Evolutionary conservation across 1,284 basidiomycete genomes (phyloP).

Genomic region (Cerioporus squamosus): DNA sequence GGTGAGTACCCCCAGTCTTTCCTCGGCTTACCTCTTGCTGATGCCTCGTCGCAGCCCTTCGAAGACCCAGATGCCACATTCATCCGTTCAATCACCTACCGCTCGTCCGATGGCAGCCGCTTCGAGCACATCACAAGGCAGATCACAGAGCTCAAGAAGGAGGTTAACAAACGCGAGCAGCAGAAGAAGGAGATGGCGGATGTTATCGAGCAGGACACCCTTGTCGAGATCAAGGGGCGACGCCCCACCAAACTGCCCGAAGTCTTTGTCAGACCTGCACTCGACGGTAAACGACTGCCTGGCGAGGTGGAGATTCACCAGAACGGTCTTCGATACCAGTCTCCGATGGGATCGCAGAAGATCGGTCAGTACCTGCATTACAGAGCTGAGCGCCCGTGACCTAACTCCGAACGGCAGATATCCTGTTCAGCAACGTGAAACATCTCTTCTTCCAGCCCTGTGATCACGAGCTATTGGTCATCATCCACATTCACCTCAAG

Average conservation of each 20-base stretch:
- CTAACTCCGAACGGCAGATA: constrained; percentile 54
- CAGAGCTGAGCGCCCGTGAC: not conserved
- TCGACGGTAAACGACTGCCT: constrained; percentile 91
- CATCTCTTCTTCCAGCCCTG: constrained; percentile 99
- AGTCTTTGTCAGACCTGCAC: constrained; percentile 91
- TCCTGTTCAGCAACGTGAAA: constrained; percentile 97
- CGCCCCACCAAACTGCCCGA: constrained; percentile 87
- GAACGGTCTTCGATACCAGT: constrained; percentile 95
- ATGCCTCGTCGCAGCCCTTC: constrained; percentile 69
- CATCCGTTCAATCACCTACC: constrained; percentile 94
- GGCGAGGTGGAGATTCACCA: constrained; percentile 98
- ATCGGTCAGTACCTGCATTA: constrained; percentile 63
- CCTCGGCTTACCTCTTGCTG: not conserved
- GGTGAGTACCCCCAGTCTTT: constrained; percentile 45
- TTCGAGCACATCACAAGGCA: constrained; percentile 90
- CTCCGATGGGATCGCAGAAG: constrained; percentile 87
- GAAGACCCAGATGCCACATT: constrained; percentile 98
- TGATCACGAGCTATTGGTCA: constrained; percentile 94
- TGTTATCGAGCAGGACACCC: constrained; percentile 92
- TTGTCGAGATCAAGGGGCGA: constrained; percentile 87
- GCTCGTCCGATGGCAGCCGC: constrained; percentile 87
- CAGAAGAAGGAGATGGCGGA: constrained; percentile 99
- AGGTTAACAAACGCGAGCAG: constrained; percentile 95
- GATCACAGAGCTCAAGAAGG: constrained; percentile 96
- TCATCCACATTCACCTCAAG: constrained; percentile 93